These are phyloP conservation scores for Aspergillus udagawae DNA, from an alignment of 2,329 filamentous ascomycete genomes.

Conservation along the genomic window DNA sequence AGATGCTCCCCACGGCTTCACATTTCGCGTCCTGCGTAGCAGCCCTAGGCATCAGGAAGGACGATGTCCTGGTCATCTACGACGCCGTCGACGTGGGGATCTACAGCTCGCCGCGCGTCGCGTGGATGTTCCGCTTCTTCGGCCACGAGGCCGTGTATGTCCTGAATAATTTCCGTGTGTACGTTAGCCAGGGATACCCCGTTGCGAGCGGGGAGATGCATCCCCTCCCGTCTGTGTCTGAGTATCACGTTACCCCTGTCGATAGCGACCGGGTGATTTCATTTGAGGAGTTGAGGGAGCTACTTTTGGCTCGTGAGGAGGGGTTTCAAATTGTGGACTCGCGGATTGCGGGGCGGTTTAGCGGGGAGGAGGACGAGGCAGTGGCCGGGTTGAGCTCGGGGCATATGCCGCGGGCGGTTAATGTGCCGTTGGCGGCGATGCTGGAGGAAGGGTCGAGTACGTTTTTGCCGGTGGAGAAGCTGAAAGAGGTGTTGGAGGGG, in stretches of 20 bases:
- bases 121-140: slow-evolving; percentile 25
- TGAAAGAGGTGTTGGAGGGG: slow-evolving; percentile 3
- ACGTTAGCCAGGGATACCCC: slow-evolving; percentile 17
- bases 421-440: slow-evolving; percentile 21
- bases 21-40: slow-evolving; percentile 20
- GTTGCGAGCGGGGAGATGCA: slow-evolving; percentile 8
- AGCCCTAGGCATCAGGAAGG: slow-evolving; percentile 15
- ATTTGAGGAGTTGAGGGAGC: slow-evolving; percentile 13
- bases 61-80: slow-evolving; percentile 27
- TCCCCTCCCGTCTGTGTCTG: background rate
- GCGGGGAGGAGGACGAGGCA: slow-evolving; percentile 12
- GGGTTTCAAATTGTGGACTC: slow-evolving; percentile 20
- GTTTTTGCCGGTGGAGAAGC: slow-evolving; percentile 6
- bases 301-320: background rate
- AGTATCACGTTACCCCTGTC: slow-evolving; percentile 4
- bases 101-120: slow-evolving; percentile 27
- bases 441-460: slow-evolving; percentile 10
- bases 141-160: slow-evolving; percentile 25
- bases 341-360: slow-evolving; percentile 17
- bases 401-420: slow-evolving; percentile 25
- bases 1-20: slow-evolving; percentile 23
- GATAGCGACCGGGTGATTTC: slow-evolving; percentile 6
- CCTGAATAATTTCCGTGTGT: slow-evolving; percentile 27
- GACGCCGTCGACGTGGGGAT: slow-evolving; percentile 25
- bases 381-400: slow-evolving; percentile 16